A percentile compares a stretch with the other conserved stretches of the same genome.
Conservation (phyloP, 495 filamentous ascomycete genomes). For the Trichoderma orchidacearum region DNA sequence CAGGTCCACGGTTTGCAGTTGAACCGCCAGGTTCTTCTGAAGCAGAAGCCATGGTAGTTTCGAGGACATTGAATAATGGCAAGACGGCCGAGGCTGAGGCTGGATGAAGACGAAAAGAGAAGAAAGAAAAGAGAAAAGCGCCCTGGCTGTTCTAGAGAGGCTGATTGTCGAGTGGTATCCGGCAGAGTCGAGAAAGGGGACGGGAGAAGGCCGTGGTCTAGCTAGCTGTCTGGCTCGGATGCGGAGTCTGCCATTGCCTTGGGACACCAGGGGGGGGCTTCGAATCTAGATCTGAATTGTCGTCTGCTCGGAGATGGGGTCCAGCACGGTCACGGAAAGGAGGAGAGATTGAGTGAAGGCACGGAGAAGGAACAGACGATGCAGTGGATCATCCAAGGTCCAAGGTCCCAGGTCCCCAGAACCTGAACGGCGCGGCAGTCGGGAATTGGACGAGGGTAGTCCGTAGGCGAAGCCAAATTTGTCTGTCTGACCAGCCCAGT, state of each 20-base stretch:
- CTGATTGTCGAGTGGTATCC: not conserved
- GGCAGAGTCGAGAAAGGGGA: not conserved
- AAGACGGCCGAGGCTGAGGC: not conserved
- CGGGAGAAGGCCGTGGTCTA: not conserved
- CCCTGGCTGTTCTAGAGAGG: not conserved
- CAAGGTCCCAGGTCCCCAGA: not conserved
- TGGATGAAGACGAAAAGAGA: not conserved
- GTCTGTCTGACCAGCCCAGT: not conserved
- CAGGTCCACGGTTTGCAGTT: constrained; percentile 39
- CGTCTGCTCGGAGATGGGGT: not conserved
- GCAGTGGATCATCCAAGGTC: not conserved
- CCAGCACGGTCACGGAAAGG: not conserved
- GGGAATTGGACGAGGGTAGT: not conserved
- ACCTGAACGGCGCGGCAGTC: not conserved
- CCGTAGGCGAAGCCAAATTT: not conserved
- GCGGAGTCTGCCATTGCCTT: not conserved
- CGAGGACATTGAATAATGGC: not conserved
- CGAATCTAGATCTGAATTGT: not conserved
- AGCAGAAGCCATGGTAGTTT: not conserved
- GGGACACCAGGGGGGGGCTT: not conserved
- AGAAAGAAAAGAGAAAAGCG: not conserved
- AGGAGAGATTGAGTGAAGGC: not conserved
- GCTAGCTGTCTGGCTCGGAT: not conserved
- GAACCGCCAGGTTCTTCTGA: not conserved
- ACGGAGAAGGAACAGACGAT: not conserved